phyloP scores from a whole-genome alignment of 2,329 filamentous ascomycete species.

The Fusarium sp. region DNA sequence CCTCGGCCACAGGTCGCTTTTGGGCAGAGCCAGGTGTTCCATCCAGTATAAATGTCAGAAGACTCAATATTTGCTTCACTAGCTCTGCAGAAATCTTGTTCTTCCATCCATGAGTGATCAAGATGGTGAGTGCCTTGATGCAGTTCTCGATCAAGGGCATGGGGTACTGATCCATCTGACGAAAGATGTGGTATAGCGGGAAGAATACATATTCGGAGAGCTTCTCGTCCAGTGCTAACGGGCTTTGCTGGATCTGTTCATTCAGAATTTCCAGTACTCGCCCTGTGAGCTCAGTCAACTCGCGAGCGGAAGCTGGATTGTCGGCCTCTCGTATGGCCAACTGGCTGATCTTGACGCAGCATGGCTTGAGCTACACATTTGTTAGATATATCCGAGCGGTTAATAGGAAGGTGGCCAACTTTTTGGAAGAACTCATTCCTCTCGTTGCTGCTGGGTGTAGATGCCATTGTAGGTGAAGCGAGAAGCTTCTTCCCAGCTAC shows the following conservation, averaged over 20 bases:
- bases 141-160: constrained; percentile 80
- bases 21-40: constrained; percentile 70
- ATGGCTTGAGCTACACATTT: constrained; percentile 68
- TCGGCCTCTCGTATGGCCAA: constrained; percentile 63
- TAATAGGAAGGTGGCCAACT: constrained; percentile 22
- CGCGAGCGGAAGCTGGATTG: constrained; percentile 54
- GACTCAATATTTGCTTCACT: constrained; percentile 85
- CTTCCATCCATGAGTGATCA: constrained; percentile 86
- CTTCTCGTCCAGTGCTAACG: constrained; percentile 76
- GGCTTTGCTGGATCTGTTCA: constrained; percentile 57
- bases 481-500: constrained; percentile 34
- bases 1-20: constrained; percentile 70
- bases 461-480: constrained; percentile 43
- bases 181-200: constrained; percentile 87
- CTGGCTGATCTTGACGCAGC: constrained; percentile 70
- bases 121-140: constrained; percentile 78
- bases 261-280: constrained; percentile 62
- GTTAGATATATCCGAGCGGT: constrained; percentile 1
- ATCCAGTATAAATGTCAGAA: constrained; percentile 85
- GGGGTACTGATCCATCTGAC: constrained; percentile 78
- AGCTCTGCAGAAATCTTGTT: constrained; percentile 76
- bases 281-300: constrained; percentile 59
- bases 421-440: constrained; percentile 50
- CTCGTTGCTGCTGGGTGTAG: constrained; percentile 36
- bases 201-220: constrained; percentile 96